Base-by-base conservation (phyloP, 768 basidiomycete genomes). In the Psilocybe cyanescens region DNA sequence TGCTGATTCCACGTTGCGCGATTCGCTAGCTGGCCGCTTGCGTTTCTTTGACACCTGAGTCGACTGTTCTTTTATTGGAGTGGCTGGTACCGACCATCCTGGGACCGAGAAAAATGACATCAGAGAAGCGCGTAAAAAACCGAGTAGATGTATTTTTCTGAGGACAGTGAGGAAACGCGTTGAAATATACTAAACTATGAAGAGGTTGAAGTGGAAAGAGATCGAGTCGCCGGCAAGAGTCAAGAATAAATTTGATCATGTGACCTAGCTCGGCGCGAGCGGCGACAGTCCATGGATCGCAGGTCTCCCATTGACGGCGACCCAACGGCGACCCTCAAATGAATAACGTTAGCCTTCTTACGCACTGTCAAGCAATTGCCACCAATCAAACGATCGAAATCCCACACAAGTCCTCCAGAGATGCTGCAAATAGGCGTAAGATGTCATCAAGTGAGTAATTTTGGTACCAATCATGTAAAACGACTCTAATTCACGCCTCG, bases 31-130 rank as follows among this genome's bases (percentile, higher is more conserved):
- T 2, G 77, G 72, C 37, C 82, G 79, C 69, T 87, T 85, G 47
- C 86, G 84, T 64, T 86, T 90, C 69, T 81, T 86, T 16, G 81
- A 82, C 3, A 71, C 62, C 24, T 71, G 71, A 1, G 62, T 57
- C 39, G 61, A 65, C 4, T 74, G 67, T 46, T 77, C 74, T 31
- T 75, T 59, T 48, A 84, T 71, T 5, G 83, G 81, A 7, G 68
- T 72, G 19, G 78, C 70, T 39, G 79, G 73, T 12, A 90, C 74
- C 31, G 83, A 79, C 90, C 90, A 91, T 16, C 90, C 90, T 3
- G 89, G 85, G 17, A 91, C 85, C 46, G 88, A 77, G 72, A 91
- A 91, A 7, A 68, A 47, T 11, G 68, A 28, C 71, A 70, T 72
- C 11, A 12, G 24, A 24, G 24, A 24, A 24, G 24, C 24, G 24